phyloP scores from a whole-genome alignment of 1,284 basidiomycete species.

The Austroboletus olivaceoglutinosus region DNA sequence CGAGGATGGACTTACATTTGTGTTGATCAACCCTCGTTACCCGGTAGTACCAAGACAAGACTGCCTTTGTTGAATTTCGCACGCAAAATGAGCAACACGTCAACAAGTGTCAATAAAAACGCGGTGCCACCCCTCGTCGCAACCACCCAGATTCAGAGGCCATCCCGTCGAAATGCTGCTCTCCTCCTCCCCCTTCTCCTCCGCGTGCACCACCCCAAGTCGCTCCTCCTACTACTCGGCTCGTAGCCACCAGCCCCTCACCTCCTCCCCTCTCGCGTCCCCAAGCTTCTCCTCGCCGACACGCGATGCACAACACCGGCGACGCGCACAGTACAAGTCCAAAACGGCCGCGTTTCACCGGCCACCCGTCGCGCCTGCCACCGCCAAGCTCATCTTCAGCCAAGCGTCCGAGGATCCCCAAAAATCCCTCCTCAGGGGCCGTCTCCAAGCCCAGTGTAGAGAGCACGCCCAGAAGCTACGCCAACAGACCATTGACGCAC shows the following conservation, averaged over 20 bases:
- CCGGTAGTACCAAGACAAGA: too few relatives aligned
- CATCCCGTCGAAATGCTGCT: constrained; percentile 9
- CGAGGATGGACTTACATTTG: background rate
- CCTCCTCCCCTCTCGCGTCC: constrained; percentile 49
- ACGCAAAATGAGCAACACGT: constrained; percentile 20
- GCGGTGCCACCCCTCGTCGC: constrained; percentile 12
- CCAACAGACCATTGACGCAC: constrained; percentile 43
- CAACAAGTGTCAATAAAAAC: constrained; percentile 28
- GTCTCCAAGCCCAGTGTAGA: constrained; percentile 59
- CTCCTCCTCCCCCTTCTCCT: constrained; percentile 20
- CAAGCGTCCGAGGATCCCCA: constrained; percentile 36
- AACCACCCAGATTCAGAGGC: background rate
- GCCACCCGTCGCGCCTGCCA: constrained; percentile 1
- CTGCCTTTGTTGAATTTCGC: background rate
- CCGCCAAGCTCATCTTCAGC: constrained; percentile 22
- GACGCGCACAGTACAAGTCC: constrained; percentile 49
- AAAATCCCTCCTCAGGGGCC: constrained; percentile 54
- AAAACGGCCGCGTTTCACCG: constrained; percentile 14
- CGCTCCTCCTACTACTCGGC: constrained; percentile 29
- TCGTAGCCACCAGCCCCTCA: constrained; percentile 37
- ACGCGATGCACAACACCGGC: constrained; percentile 38
- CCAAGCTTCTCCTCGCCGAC: constrained; percentile 40
- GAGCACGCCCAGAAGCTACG: constrained; percentile 57
- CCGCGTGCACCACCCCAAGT: constrained; percentile 25
- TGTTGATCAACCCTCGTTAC: background rate